Conservation (phyloP, 2,329 filamentous ascomycete genomes). For the Cytospora mali region DNA sequence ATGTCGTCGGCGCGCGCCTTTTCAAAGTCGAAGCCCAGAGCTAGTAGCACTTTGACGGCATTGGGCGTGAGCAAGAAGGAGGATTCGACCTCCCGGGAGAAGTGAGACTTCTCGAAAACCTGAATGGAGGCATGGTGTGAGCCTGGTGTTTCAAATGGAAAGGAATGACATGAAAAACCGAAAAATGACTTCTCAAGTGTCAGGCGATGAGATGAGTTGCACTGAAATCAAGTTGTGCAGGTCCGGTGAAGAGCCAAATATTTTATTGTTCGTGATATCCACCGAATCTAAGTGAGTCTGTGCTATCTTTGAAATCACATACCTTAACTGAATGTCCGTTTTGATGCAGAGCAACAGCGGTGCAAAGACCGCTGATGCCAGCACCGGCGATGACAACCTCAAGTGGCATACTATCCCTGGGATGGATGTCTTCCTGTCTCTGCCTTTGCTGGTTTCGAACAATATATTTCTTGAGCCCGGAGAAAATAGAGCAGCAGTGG, state of each 20-base stretch:
- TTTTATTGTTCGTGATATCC: no score
- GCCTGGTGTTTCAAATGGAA: background rate
- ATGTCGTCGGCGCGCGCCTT: constrained; percentile 32
- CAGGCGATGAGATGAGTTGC: background rate
- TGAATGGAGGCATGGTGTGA: constrained; percentile 20
- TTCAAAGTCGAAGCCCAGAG: constrained; percentile 35
- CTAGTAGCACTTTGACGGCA: constrained; percentile 32
- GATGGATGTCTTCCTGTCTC: background rate
- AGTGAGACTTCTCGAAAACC: constrained; percentile 37
- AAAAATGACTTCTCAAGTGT: no score
- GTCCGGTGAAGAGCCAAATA: background rate
- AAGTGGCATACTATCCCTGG: no score
- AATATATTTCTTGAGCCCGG: background rate
- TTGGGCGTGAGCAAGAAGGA: constrained; percentile 38
- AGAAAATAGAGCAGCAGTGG: no score
- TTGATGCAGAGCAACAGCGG: constrained; percentile 36
- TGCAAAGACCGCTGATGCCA: constrained; percentile 37
- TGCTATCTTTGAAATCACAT: constrained; percentile 4
- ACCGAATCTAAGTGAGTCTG: background rate
- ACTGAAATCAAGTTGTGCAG: no score
- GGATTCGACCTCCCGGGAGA: constrained; percentile 36
- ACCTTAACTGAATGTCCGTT: constrained; percentile 34
- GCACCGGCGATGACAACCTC: constrained; percentile 36
- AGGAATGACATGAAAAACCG: background rate
- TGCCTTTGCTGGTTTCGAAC: background rate